A percentile compares a stretch with the other conserved stretches of the same genome.
These are phyloP conservation scores for Russula griseocarnosa DNA, from an alignment of 768 basidiomycete species.

Conservation along the genomic window DNA sequence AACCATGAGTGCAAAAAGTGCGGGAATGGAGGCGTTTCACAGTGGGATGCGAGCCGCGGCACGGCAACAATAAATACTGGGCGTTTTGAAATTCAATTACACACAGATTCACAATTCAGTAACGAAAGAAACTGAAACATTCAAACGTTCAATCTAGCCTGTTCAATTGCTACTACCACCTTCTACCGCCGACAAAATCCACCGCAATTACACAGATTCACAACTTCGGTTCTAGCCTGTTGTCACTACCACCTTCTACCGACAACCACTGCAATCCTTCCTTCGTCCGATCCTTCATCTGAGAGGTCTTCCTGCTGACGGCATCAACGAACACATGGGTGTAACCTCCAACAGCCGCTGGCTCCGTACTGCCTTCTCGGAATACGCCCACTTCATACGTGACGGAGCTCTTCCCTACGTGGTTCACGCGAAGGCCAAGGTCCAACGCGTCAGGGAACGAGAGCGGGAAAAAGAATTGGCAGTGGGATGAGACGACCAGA, in stretches of 20 bases:
- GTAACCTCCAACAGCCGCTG: constrained; percentile 52
- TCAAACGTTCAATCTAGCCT: too few species aligned
- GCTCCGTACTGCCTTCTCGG: constrained; percentile 36
- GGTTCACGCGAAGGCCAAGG: constrained; percentile 63
- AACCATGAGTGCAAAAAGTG: constrained; percentile 6
- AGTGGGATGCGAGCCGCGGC: neutral
- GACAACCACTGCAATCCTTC: constrained; percentile 46
- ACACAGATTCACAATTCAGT: constrained; percentile 9
- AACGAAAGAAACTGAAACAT: too few species aligned
- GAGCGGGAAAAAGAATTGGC: constrained; percentile 71
- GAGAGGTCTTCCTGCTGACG: constrained; percentile 50
- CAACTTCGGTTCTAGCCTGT: constrained; percentile 9
- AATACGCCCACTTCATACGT: constrained; percentile 80
- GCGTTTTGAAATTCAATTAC: neutral
- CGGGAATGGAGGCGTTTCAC: neutral
- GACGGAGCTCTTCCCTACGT: constrained; percentile 71
- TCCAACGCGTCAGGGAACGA: constrained; percentile 70
- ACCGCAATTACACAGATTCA: constrained; percentile 2
- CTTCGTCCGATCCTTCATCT: constrained; percentile 43
- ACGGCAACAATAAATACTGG: too few species aligned
- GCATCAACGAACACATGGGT: constrained; percentile 83
- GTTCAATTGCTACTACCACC: too few species aligned
- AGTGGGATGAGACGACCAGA: constrained; percentile 73
- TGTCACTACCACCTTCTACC: neutral
- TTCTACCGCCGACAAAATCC: too few species aligned